Base-by-base conservation (phyloP, 345 rosid genomes). In the Salix viminalis region DNA sequence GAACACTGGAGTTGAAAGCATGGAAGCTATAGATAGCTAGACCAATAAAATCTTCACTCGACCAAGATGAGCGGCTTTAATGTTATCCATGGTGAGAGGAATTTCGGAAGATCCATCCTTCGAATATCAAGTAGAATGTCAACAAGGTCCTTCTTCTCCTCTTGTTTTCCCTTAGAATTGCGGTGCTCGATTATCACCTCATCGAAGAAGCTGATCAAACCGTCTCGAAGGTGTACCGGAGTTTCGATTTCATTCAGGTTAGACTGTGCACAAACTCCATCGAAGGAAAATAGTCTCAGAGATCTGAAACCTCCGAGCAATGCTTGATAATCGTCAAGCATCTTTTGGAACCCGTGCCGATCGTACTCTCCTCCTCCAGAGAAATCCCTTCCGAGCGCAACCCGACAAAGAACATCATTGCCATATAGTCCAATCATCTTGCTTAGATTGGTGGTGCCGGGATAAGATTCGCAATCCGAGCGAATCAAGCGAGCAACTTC, bases 291-390 rank as follows among this genome's bases (percentile, higher is more conserved):
- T 50, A 79, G 18, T 79, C 82, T 23, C 78, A 79, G 42, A 79
- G 79, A 42, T n/a, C 71, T 79, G 34, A 79, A 79, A 39, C 79
- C 82, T 64, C 82, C 82, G 37, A 79, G 82, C 60, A 79, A 26
- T 1, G 13, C 75, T 46, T 79, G 82, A 18, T 39, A 79, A 69
- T 89, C 88, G 26, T 83, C 82, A 0, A 90, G 89, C 89, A 88
- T 81, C 77, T 79, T 80, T 23, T 88, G 83, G 70, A 88, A 88
- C 28, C 87, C 89, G 60, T 76, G 80, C 39, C 70, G 28, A 64
- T 81, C 88, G 28, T 75, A 81, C 7, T 86, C 88, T 56, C 82
- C 79, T 24, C 60, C 82, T 2, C 37, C 34, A 2, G 82, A 79
- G 44, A 34, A 79, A 34, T 28, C 70, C 66, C 71, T 69, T 23